Evolutionary conservation across 2,329 filamentous ascomycete species (phyloP), one percentile per base, ranked within the genome.

Genomic region (Pseudopithomyces chartarum): DNA sequence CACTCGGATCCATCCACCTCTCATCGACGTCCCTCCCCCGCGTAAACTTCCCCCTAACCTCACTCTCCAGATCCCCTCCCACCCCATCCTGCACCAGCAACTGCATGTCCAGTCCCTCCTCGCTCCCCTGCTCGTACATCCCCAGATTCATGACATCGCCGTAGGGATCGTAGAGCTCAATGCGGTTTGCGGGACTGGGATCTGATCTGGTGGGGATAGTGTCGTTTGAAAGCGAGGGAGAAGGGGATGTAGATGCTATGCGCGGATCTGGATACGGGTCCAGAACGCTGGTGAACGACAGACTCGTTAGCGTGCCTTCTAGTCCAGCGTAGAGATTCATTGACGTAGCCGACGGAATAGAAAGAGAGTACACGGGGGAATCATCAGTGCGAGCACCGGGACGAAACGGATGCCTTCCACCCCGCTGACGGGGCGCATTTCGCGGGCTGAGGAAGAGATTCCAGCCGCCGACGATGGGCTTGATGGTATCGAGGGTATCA

Each of bases 331-430:
- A 83, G 11, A 84, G 55, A 29, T 74, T 76, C 0, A 78, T 75
- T 0, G 80, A 82, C 12, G 61, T 71, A 1, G 76, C 55, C 0
- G 80, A 81, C 0, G 81, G 76, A 0, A 78, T 76, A 0, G 80
- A 80, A 7, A 83, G 72, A 8, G 76, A 77, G 66, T 83, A 84
- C 10, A 83, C 73, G 2, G 79, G 78, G 1, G 78, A 80, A 49
- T 78, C 58, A 40, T 67, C 61, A 17, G 22, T 43, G 46, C 51
- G 51, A 1, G 60, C 62, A 1, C 59, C 53, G 8, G 63, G 62
- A 23, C 59, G 61, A 36, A 62, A 61, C 39, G 66, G 56, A 38
- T 61, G 55, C 1, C 60, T 65, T 48, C 57, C 61, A 32, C 57
- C 62, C 34, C 50, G 49, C 2, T 53, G 61, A 15, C 56, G 61